These are phyloP conservation scores for Turritis glabra DNA, from an alignment of 345 rosid genomes.

Conservation along the genomic window DNA sequence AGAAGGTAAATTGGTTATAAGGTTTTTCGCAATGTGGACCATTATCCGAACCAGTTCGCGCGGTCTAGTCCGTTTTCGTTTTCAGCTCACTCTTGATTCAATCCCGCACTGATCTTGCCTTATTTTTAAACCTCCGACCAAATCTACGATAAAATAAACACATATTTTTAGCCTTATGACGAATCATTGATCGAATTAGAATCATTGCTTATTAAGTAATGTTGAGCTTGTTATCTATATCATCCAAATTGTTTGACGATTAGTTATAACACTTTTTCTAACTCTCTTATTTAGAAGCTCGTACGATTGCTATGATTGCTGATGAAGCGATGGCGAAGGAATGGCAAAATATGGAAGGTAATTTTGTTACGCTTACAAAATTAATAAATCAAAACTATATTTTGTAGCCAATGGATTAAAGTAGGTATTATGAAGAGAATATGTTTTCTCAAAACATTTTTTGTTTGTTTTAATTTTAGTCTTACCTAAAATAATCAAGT, in stretches of 20 bases:
- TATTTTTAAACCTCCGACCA: too few species aligned
- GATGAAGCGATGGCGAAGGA: conserved; percentile 18
- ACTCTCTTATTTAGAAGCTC: not conserved
- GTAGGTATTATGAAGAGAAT: too few species aligned
- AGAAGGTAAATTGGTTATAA: conserved; percentile 15
- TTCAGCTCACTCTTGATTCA: not conserved
- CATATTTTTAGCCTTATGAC: not conserved
- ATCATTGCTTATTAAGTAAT: not conserved
- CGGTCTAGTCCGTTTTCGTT: not conserved
- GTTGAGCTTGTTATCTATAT: not conserved
- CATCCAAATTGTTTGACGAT: not conserved
- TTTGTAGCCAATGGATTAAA: too few species aligned
- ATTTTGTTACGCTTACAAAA: not conserved
- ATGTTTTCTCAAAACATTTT: not conserved
- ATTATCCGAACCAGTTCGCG: not conserved
- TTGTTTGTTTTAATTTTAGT: too few species aligned
- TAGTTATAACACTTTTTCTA: not conserved
- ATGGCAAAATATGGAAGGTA: conserved; percentile 24
- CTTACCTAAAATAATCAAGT: too few species aligned
- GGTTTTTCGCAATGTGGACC: not conserved
- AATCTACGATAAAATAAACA: too few species aligned
- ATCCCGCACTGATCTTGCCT: too few species aligned
- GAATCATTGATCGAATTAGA: not conserved
- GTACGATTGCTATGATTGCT: not conserved
- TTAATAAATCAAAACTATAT: not conserved